Conservation (phyloP, 1,139 yeast genomes). For the Yamadazyma conglobata region DNA sequence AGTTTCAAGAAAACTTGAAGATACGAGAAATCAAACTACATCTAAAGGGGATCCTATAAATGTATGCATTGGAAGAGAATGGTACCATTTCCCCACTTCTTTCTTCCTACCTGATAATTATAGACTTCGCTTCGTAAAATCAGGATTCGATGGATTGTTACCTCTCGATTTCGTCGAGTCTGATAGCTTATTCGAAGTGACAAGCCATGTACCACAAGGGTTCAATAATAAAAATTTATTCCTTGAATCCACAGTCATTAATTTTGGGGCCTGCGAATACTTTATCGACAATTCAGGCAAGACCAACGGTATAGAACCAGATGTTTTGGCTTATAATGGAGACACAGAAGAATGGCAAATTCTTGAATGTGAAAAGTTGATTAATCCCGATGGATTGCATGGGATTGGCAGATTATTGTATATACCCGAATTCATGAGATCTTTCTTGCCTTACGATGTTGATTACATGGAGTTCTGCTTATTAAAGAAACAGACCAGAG, state of each 20-base stretch:
- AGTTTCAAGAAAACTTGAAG: constrained; percentile 11
- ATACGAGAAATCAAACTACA: constrained; percentile 5
- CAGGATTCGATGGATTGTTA: constrained; percentile 81
- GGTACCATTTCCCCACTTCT: constrained; percentile 92
- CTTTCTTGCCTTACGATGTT: constrained; percentile 25
- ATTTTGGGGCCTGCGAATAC: constrained; percentile 50
- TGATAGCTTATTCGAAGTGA: constrained; percentile 19
- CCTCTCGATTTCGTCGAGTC: constrained; percentile 80
- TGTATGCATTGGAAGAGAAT: constrained; percentile 88
- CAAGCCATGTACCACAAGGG: constrained; percentile 49
- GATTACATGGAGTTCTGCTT: constrained; percentile 47
- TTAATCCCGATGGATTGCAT: constrained; percentile 45
- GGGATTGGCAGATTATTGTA: constrained; percentile 49
- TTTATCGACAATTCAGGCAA: constrained; percentile 50
- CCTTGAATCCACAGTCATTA: constrained; percentile 48
- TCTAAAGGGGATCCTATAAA: constrained; percentile 26
- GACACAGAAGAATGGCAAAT: constrained; percentile 34
- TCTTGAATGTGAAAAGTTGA: constrained; percentile 39
- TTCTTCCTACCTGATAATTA: constrained; percentile 64
- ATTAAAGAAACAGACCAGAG: constrained; percentile 15
- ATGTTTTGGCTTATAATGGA: constrained; percentile 5
- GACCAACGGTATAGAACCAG: constrained; percentile 16
- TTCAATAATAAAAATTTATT: constrained; percentile 74
- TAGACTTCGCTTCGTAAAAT: constrained; percentile 63
- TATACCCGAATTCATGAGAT: constrained; percentile 33